phyloP scores from a whole-genome alignment of 2,329 filamentous ascomycete genomes.

The Aureobasidium leucospermi region DNA sequence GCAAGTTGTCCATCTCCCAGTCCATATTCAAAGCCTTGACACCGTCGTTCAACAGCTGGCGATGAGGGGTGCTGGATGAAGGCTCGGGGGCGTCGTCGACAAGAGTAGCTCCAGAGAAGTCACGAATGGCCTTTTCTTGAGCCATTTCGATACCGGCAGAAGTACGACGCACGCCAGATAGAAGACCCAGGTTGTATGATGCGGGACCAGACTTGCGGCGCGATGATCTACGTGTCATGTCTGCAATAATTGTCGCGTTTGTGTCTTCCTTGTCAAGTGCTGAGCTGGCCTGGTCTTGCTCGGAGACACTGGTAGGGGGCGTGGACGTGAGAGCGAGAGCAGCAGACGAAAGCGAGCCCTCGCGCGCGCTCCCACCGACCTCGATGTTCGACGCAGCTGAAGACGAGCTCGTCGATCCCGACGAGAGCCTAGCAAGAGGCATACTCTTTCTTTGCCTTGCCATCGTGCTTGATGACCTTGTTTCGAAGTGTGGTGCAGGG shows the following conservation, averaged over 20 bases:
- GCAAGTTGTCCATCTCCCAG: conserved; percentile 19
- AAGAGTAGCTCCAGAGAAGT: conserved; percentile 35
- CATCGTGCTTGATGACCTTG: conserved; percentile 12
- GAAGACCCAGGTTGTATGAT: conserved; percentile 51
- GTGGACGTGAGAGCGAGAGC: conserved; percentile 49
- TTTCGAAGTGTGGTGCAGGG: background rate
- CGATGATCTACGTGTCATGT: conserved; percentile 32
- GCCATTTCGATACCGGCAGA: conserved; percentile 15
- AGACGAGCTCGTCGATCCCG: conserved; percentile 32
- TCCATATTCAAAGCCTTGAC: conserved; percentile 44
- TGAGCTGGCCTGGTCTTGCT: conserved; percentile 50
- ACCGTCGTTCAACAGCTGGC: conserved; percentile 29
- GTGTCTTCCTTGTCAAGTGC: conserved; percentile 21
- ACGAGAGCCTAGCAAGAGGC: background rate
- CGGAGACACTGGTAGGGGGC: conserved; percentile 59
- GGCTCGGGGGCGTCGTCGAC: conserved; percentile 23
- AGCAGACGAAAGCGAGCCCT: conserved; percentile 41
- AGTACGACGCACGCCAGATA: conserved; percentile 23
- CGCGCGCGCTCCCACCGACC: conserved; percentile 30
- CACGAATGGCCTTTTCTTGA: conserved; percentile 12
- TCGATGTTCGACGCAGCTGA: conserved; percentile 37
- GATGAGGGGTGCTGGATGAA: conserved; percentile 15
- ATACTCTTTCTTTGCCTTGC: conserved; percentile 10
- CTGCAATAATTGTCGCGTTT: background rate
- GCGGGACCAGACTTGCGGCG: conserved; percentile 50